Evolutionary conservation across 2,329 filamentous ascomycete species (phyloP).

Genomic region (Scedosporium apiospermum): DNA sequence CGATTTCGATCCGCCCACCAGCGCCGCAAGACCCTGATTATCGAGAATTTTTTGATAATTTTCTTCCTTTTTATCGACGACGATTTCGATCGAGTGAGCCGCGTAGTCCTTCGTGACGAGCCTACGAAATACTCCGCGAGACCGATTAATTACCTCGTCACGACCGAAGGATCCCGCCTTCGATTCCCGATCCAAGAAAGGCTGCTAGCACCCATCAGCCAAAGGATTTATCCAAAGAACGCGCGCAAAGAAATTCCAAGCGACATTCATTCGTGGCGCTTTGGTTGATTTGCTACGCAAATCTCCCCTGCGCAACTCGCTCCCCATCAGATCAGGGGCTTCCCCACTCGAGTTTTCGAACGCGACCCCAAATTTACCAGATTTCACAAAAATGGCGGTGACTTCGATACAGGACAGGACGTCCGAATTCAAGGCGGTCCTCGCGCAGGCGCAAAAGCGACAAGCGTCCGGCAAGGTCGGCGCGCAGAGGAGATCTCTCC

Average conservation of each 20-base stretch:
- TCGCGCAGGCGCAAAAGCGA: constrained; percentile 73
- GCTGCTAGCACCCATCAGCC: background rate
- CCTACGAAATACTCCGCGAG: background rate
- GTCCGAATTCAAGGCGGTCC: constrained; percentile 85
- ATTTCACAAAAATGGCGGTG: constrained; percentile 42
- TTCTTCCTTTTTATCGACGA: background rate
- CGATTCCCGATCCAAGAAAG: background rate
- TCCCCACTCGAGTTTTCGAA: background rate
- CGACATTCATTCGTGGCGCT: too few relatives aligned
- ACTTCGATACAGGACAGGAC: constrained; percentile 93
- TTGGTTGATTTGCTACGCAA: too few relatives aligned
- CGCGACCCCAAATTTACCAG: background rate
- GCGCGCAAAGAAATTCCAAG: background rate
- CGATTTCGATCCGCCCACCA: background rate
- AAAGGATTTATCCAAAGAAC: background rate
- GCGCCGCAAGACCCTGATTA: background rate
- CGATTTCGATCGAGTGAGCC: background rate
- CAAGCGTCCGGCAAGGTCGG: constrained; percentile 68
- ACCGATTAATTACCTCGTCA: background rate
- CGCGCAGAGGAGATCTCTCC: constrained; percentile 70
- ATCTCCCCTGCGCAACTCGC: background rate
- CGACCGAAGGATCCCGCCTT: background rate
- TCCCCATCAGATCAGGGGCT: background rate
- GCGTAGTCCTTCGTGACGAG: background rate
- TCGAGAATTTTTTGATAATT: background rate